Evolutionary conservation across 148 eudicot species (phyloP).

Genomic region (Chenopodium quinoa): DNA sequence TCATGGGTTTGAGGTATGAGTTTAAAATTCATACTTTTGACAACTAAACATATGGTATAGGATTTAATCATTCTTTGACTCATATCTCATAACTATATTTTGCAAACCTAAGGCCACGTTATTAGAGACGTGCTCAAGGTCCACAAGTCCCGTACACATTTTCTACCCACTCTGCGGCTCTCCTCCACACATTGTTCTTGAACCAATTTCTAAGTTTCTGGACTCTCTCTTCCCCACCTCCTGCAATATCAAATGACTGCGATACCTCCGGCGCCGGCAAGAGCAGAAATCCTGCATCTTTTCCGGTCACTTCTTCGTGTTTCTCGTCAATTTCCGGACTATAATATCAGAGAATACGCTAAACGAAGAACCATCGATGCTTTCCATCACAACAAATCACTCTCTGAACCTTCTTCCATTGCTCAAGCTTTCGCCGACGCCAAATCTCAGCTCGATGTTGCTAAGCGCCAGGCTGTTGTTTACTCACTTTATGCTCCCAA

Average conservation of each 20-base stretch:
- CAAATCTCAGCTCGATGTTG: constrained; percentile 56
- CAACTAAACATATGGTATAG: no score
- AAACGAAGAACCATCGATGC: constrained; percentile 61
- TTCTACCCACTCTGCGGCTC: no score
- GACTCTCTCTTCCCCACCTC: no score
- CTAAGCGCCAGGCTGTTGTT: constrained; percentile 55
- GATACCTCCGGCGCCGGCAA: constrained; percentile 13
- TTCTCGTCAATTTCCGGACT: constrained; percentile 52
- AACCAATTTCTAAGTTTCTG: no score
- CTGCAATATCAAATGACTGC: not conserved
- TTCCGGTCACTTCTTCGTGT: constrained; percentile 56
- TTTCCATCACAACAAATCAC: constrained; percentile 50
- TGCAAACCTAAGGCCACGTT: no score
- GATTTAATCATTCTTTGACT: no score
- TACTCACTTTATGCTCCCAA: constrained; percentile 70
- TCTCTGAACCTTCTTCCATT: constrained; percentile 46
- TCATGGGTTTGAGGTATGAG: no score
- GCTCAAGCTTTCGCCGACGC: constrained; percentile 56
- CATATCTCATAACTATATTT: no score
- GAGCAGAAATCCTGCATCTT: constrained; percentile 45
- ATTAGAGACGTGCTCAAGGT: no score
- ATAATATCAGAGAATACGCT: constrained; percentile 66
- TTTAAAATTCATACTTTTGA: no score
- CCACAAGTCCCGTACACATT: no score
- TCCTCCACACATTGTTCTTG: no score